Evolutionary conservation across 2,329 filamentous ascomycete species (phyloP).

Genomic region (Ophiocordyceps sinensis): DNA sequence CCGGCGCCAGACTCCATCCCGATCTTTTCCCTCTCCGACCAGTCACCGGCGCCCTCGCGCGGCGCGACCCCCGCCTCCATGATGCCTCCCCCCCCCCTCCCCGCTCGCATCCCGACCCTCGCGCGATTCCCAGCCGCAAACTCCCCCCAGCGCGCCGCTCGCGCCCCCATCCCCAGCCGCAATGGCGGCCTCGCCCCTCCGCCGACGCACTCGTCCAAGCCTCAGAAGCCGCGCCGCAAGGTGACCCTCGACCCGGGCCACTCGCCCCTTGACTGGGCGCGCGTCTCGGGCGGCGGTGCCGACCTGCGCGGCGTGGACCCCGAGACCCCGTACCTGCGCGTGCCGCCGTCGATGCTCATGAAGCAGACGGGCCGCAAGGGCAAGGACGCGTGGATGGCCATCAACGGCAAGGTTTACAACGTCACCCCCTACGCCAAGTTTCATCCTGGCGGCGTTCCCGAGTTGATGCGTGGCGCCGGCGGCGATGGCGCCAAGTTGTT

Average conservation of each 20-base stretch:
- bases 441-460: slow-evolving; percentile 74
- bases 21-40: slow-evolving; percentile 25
- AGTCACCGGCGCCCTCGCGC: slow-evolving; percentile 3
- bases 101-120: slow-evolving; percentile 17
- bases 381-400: slow-evolving; percentile 77
- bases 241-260: slow-evolving; percentile 79
- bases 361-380: slow-evolving; percentile 69
- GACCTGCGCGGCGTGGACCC: slow-evolving; percentile 52
- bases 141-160: slow-evolving; percentile 36
- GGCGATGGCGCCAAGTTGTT: slow-evolving; percentile 49
- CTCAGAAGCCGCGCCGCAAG: slow-evolving; percentile 47
- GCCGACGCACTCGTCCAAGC: slow-evolving; percentile 35
- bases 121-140: slow-evolving; percentile 34
- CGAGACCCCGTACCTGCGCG: slow-evolving; percentile 45
- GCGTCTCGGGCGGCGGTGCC: slow-evolving; percentile 47
- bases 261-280: slow-evolving; percentile 92
- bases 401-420: slow-evolving; percentile 88
- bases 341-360: slow-evolving; percentile 71
- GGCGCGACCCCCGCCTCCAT: slow-evolving; percentile 7
- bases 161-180: slow-evolving; percentile 27
- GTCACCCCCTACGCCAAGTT: slow-evolving; percentile 79
- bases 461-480: slow-evolving; percentile 50
- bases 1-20: slow-evolving; percentile 21
- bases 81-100: slow-evolving; percentile 18
- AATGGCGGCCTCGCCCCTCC: slow-evolving; percentile 37